A percentile compares a stretch with the other conserved stretches of the same genome.
These are phyloP conservation scores for Cryphonectria radicalis DNA, from an alignment of 2,329 filamentous ascomycete species.

Conservation along the genomic window DNA sequence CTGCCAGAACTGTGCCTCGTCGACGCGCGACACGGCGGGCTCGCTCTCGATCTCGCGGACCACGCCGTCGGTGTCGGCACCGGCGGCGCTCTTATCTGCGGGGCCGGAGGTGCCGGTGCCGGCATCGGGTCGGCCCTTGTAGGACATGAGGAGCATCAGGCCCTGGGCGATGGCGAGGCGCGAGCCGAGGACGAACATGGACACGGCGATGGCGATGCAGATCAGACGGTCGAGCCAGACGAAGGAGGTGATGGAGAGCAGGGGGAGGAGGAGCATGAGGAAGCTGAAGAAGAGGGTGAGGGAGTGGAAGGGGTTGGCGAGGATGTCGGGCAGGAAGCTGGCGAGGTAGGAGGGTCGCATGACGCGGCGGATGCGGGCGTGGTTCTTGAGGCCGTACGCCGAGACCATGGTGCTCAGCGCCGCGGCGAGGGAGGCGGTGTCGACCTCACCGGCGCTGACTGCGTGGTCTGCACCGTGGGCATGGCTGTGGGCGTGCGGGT, in stretches of 20 bases:
- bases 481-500: slow-evolving; percentile 58
- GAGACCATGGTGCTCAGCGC: slow-evolving; percentile 84
- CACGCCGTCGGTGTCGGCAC: slow-evolving; percentile 63
- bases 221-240: slow-evolving; percentile 82
- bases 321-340: slow-evolving; percentile 79
- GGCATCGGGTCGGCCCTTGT: slow-evolving; percentile 49
- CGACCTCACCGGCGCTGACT: slow-evolving; percentile 77
- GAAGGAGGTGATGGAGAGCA: slow-evolving; percentile 81
- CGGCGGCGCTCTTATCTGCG: slow-evolving; percentile 43
- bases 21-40: slow-evolving; percentile 73
- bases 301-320: slow-evolving; percentile 94
- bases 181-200: slow-evolving; percentile 87
- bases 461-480: slow-evolving; percentile 20
- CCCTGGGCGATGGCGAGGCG: slow-evolving; percentile 85
- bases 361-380: slow-evolving; percentile 87
- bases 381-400: slow-evolving; percentile 85
- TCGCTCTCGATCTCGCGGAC: slow-evolving; percentile 84
- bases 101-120: slow-evolving; percentile 28
- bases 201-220: slow-evolving; percentile 78
- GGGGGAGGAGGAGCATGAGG: slow-evolving; percentile 72
- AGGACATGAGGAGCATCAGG: slow-evolving; percentile 95
- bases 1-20: slow-evolving; percentile 97
- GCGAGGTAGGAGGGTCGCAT: slow-evolving; percentile 77
- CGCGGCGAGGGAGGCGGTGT: slow-evolving; percentile 79
- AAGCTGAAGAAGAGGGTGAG: slow-evolving; percentile 86